Base-by-base conservation (phyloP, 805 yeast species). In the Babjeviella inositovora region DNA sequence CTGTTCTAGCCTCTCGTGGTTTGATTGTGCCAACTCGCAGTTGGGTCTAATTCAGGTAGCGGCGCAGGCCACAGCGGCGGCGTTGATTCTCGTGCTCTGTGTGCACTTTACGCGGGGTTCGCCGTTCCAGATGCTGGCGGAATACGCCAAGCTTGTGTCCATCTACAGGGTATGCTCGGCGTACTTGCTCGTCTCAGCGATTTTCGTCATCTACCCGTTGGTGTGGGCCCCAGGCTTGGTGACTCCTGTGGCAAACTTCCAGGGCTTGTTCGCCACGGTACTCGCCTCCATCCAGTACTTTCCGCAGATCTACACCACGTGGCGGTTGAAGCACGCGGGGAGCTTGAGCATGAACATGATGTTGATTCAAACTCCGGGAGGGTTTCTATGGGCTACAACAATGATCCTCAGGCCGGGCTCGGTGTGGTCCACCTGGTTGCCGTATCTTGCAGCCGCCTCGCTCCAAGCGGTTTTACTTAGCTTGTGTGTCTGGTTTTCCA, bases 321-420 rank as follows among this genome's bases (percentile, higher is more conserved):
- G 56, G 35, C 38, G 30, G 2, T 54, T 81, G 29, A 72, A 74
- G 37, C 84, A 71, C 32, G 72, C 92, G 0, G 94, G 93, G 7
- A 71, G 84, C 1, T 53, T 81, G 12, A 77, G 92, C 0, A 53
- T 79, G 7, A 63, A 70, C 5, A 79, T 77, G 82, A 76, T 81
- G 87, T 49, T 70, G 20, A 61, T 82, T 32, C 94, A 81, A 42
- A 79, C 92, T 11, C 94, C 94, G 0, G 94, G 94, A 9, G 93
- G 93, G 10, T 74, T 63, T 32, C 27, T 80, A 2, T 81, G 87
- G 77, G 65, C 90, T 3, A 57, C 67, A n/a, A 67, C 79, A 2
- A 50, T 81, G 24, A 74, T 67, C 25, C 42, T 65, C 28, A 67
- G 84, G 22, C 75, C 76, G 20, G 90, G 81, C 6, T 66, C 87